These are phyloP conservation scores for Corymbia calophylla DNA, from an alignment of 441 rosid species.

Conservation along the genomic window DNA sequence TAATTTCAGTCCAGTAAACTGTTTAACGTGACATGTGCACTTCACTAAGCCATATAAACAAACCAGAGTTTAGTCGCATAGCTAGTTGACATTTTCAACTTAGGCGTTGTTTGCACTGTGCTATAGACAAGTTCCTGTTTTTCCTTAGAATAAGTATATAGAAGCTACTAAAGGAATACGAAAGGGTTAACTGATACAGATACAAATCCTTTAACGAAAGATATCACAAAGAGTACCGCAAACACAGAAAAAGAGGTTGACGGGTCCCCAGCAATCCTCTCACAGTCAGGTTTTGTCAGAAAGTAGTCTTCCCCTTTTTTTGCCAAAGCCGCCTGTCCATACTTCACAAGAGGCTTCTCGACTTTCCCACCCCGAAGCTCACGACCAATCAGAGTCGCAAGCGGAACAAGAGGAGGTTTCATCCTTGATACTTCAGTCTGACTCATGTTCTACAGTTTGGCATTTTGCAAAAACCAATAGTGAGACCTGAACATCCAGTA, in stretches of 20 bases:
- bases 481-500: constrained; percentile 16
- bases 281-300: constrained; percentile 67
- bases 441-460: constrained; percentile 59
- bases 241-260: constrained; percentile 83
- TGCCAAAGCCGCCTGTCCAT: constrained; percentile 94
- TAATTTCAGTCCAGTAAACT: background rate
- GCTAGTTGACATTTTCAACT: background rate
- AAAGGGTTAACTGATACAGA: background rate
- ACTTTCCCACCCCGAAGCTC: constrained; percentile 84
- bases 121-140: background rate
- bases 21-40: background rate
- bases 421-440: constrained; percentile 51
- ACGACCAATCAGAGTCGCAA: constrained; percentile 84
- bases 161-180: background rate
- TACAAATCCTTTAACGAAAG: background rate
- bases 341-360: constrained; percentile 76
- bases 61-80: background rate
- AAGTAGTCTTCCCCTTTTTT: constrained; percentile 98
- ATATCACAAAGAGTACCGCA: constrained; percentile 44
- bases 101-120: background rate
- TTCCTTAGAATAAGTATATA: background rate
- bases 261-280: constrained; percentile 68
- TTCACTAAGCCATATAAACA: background rate
- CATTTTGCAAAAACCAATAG: constrained; percentile 27
- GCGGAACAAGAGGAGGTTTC: constrained; percentile 75